Conservation (phyloP, 108 stramenopile species). For the Discostella stelligeroides region DNA sequence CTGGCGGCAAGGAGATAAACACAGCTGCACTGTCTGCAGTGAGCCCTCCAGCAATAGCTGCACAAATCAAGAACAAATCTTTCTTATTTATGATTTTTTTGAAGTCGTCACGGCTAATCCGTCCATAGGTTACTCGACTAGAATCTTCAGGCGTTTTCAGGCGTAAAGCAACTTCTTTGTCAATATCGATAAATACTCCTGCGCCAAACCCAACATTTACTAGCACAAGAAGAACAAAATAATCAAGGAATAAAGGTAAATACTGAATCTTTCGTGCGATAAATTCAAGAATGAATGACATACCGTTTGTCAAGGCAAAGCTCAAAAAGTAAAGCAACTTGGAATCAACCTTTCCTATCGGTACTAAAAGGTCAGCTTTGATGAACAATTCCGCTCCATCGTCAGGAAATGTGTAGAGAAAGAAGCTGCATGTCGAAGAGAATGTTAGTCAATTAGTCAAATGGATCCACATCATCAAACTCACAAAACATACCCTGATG, state of each 20-base stretch:
- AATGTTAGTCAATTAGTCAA: neutral
- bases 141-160: constrained; percentile 14
- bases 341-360: neutral
- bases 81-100: constrained; percentile 23
- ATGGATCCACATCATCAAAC: neutral
- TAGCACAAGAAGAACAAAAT: neutral
- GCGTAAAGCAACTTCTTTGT: constrained; percentile 37
- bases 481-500: constrained; percentile 3
- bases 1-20: neutral
- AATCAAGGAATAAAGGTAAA: neutral
- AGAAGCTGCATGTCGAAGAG: constrained; percentile 22
- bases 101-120: constrained; percentile 16
- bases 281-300: no score
- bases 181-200: constrained; percentile 44
- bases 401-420: constrained; percentile 35
- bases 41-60: constrained; percentile 16
- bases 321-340: constrained; percentile 41
- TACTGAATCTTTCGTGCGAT: no score
- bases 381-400: constrained; percentile 19
- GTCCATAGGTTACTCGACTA: constrained; percentile 18
- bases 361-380: constrained; percentile 17
- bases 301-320: constrained; percentile 6
- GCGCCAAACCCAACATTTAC: constrained; percentile 28
- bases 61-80: constrained; percentile 28
- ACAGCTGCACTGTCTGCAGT: constrained; percentile 8